Evolutionary conservation across 441 rosid species (phyloP), one percentile per base, ranked within the genome.

Genomic region (Capsella rubella): DNA sequence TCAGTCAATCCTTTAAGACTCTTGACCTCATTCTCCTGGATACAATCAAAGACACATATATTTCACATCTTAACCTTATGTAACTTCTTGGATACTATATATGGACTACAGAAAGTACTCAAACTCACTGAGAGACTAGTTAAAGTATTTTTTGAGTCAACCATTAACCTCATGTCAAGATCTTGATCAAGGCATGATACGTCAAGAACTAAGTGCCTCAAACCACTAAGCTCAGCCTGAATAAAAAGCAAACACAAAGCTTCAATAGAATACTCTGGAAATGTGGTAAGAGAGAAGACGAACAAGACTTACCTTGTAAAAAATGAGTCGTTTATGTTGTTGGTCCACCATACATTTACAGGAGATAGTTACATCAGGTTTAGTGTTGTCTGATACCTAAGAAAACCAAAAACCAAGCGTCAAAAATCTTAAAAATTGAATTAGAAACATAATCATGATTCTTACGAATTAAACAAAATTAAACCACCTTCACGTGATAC

Each of bases 101-200:
- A 59, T 8, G 40, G 11, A 64, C 11, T 5, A 43, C 11, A 43
- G 6, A 35, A 54, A 47, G 64, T 8, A 3, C 3, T 21, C 25
- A 25, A 42, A 82, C 94, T 86, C 80, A 92, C 93, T 21, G 83
- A 72, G 5, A 83, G 76, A 75, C 61, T 50, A 21, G 78, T 72
- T 62, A 87, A 51, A 42, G 58, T 81, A 69, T 58, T 77, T 79
- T 86, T 88, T 72, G 82, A 42, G 82, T 75, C 74, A 29, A 88
- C 72, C 73, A 67, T 66, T 64, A 88, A 52, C 85, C 94, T 86
- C 79, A 87, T 70, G 79, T 90, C 97, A 14, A 85, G 69, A 82
- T 83, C 78, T 84, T 82, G 82, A 56, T 84, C 80, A 60, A 86
- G 83, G 77, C 95, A 87, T 9, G 90, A 86, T 59, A 89, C 78